These are phyloP conservation scores for Naganishia cerealis DNA, from an alignment of 1,284 basidiomycete species.

Conservation along the genomic window DNA sequence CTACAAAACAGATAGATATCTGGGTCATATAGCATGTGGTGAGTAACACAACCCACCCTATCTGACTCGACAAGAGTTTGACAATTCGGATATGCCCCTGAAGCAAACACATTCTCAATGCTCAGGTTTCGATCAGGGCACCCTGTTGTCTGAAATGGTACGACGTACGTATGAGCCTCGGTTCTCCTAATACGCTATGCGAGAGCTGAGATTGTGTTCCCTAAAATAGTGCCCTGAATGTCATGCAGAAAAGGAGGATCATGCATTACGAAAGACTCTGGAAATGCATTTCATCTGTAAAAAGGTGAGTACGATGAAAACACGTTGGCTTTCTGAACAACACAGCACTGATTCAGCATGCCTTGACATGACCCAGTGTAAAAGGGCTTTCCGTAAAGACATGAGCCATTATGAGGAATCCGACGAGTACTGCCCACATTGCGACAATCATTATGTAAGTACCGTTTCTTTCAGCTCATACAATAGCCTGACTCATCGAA, in stretches of 20 bases:
- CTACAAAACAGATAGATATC: neutral
- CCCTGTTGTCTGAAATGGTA: constrained; percentile 95
- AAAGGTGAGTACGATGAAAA: constrained; percentile 58
- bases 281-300: constrained; percentile 97
- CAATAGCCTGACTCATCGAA: neutral
- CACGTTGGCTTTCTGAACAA: neutral
- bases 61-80: neutral
- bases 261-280: constrained; percentile 70
- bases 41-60: neutral
- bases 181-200: no score
- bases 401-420: constrained; percentile 87
- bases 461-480: neutral
- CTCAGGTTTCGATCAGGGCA: constrained; percentile 86
- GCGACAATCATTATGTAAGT: constrained; percentile 93
- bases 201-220: neutral
- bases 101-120: constrained; percentile 90
- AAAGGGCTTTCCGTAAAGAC: constrained; percentile 94
- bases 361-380: constrained; percentile 60
- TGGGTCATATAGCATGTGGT: neutral
- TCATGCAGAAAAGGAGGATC: constrained; percentile 78
- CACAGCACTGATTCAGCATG: neutral
- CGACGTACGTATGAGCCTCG: constrained; percentile 58
- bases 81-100: neutral
- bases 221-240: constrained; percentile 76
- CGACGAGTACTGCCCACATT: constrained; percentile 97